Evolutionary conservation across 1,139 yeast genomes (phyloP).

Genomic region (Protomyces arabidopsidicola): DNA sequence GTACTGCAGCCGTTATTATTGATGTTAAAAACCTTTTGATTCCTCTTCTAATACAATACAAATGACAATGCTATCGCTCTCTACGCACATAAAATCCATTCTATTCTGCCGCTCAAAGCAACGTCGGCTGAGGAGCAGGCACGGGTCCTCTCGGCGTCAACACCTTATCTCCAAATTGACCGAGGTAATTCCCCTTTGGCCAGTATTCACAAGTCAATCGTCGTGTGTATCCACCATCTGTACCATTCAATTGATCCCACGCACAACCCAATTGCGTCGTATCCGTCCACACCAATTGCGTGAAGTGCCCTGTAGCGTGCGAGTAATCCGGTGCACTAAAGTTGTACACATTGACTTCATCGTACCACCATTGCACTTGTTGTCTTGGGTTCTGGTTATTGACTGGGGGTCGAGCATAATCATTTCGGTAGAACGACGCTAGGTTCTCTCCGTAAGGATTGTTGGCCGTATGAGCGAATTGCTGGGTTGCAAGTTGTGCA

Average conservation of each 20-base stretch:
- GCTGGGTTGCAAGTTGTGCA: slow-evolving; percentile 54
- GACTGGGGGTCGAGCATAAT: slow-evolving; percentile 41
- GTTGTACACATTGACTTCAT: slow-evolving; percentile 55
- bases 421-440: slow-evolving; percentile 54
- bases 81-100: no score
- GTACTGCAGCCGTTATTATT: no score
- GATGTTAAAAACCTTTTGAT: no score
- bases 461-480: slow-evolving; percentile 51
- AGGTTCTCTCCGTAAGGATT: slow-evolving; percentile 72
- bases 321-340: slow-evolving; percentile 43
- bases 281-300: slow-evolving; percentile 73
- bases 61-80: no score
- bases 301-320: slow-evolving; percentile 54
- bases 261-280: slow-evolving; percentile 74
- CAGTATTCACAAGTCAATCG: slow-evolving; percentile 53
- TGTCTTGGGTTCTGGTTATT: slow-evolving; percentile 41
- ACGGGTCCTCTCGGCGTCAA: background rate
- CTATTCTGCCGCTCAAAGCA: no score
- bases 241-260: slow-evolving; percentile 29
- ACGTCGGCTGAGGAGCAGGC: background rate
- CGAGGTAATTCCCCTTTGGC: slow-evolving; percentile 52
- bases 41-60: no score
- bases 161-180: slow-evolving; percentile 8
- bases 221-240: background rate
- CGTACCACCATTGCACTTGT: slow-evolving; percentile 71